Conservation (phyloP, 2,329 filamentous ascomycete genomes). For the Daldinia eschscholtzii region DNA sequence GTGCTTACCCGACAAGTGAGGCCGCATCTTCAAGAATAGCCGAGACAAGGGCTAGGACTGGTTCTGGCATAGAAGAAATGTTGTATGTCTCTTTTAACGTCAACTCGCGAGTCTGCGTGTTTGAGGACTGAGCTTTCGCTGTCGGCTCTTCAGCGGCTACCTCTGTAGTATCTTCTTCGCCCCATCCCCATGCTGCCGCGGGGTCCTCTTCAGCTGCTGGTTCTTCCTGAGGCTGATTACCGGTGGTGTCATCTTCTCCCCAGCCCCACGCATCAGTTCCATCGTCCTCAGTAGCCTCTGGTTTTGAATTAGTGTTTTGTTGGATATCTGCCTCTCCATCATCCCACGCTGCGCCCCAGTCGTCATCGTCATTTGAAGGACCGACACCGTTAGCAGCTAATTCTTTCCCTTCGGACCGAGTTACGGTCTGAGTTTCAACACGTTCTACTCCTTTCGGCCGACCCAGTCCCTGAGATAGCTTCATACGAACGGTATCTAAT, state of each 20-base stretch:
- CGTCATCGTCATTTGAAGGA: slow-evolving; percentile 62
- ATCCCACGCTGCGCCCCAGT: slow-evolving; percentile 86
- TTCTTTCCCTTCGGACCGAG: slow-evolving; percentile 73
- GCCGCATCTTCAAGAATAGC: slow-evolving; percentile 71
- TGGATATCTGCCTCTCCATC: slow-evolving; percentile 68
- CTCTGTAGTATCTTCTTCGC: slow-evolving; percentile 70
- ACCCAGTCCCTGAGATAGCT: slow-evolving; percentile 76
- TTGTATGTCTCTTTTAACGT: slow-evolving; percentile 88
- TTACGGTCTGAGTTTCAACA: slow-evolving; percentile 85
- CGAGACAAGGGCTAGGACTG: slow-evolving; percentile 76
- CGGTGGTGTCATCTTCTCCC: slow-evolving; percentile 74
- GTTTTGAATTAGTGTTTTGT: slow-evolving; percentile 39
- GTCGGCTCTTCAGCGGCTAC: slow-evolving; percentile 47
- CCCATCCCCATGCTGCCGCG: slow-evolving; percentile 87
- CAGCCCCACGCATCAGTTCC: slow-evolving; percentile 78
- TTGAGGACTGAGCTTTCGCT: slow-evolving; percentile 32
- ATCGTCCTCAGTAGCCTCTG: slow-evolving; percentile 42
- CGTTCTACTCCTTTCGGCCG: slow-evolving; percentile 79
- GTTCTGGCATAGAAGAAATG: slow-evolving; percentile 87
- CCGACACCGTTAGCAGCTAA: slow-evolving; percentile 67
- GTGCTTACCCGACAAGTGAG: slow-evolving; percentile 64
- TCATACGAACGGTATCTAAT: slow-evolving; percentile 78
- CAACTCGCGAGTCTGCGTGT: slow-evolving; percentile 69
- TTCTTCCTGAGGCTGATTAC: slow-evolving; percentile 49
- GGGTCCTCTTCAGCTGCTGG: slow-evolving; percentile 54